Base-by-base conservation (phyloP, 2,329 filamentous ascomycete species). In the Drechslerella dactyloides region DNA sequence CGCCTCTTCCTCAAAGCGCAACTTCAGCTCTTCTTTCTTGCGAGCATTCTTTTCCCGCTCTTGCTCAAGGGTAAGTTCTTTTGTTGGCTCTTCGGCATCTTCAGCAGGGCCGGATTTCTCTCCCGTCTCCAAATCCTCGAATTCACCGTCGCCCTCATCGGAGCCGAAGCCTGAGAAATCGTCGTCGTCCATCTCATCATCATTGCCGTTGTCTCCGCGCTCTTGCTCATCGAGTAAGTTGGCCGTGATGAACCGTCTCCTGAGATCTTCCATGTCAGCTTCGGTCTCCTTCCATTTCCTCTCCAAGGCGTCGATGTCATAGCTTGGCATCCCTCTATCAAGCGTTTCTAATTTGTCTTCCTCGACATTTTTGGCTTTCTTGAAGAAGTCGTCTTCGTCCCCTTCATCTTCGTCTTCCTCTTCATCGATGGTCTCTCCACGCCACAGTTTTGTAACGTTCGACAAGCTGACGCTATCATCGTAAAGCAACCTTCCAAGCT, bases 1-100 rank as follows among this genome's bases (percentile, higher is more conserved):
- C 78, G 99, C 94, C 82, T 99, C 94, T 80, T 97, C 93, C 78
- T 99, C 94, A 78, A 99, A 99, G 0, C 96, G 87, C 58, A 96
- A 83, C 78, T 91, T 96, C 59, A 99, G 85, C 79, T 99, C 94
- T 80, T 97, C 94, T 80, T 99, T 99, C 74, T 90, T 85, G 75
- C 88, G 87, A 1, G 94, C 94, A 77, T 99, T 99, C 80, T 87
- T 90, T 76, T 91, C 91, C 75, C 94, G 89, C 81, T 99, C 94
- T 2, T 88, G 90, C 73, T 93, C 91, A n/a, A 97, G 83, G 53
- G 84, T 82, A n/a, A 79, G 77, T 19, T 80, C 82, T n/a, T 82
- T 80, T 11, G 79, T 80, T 1, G 80, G 77, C 63, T 81, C 80
- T 42, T 83, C 81, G 7, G 82, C 81, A 8, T 82, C 81, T 7